Percentiles rank a stretch among this genome's conserved stretches.
phyloP scores from a whole-genome alignment of 2,329 filamentous ascomycete species.

The Rugonectria rugulosa region DNA sequence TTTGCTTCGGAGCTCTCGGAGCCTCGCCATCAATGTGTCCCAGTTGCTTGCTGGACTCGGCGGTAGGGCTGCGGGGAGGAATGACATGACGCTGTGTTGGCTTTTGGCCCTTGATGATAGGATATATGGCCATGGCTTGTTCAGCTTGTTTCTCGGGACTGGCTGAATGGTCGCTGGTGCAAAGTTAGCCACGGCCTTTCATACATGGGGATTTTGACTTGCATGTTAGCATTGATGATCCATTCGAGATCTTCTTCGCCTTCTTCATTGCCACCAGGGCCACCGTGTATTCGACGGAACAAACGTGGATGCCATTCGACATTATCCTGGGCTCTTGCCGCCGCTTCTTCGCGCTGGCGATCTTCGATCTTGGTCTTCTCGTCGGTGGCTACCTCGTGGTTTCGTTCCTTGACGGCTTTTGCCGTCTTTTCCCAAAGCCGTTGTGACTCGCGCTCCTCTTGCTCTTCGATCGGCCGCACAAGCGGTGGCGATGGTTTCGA shows the following conservation, averaged over 20 bases:
- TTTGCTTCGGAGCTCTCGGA: neutral
- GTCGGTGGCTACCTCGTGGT: constrained; percentile 89
- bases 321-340: constrained; percentile 77
- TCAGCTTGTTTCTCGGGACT: constrained; percentile 75
- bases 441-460: constrained; percentile 90
- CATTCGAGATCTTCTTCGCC: constrained; percentile 92
- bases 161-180: constrained; percentile 45
- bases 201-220: constrained; percentile 38
- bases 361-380: constrained; percentile 98
- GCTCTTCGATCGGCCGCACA: constrained; percentile 81
- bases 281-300: constrained; percentile 78
- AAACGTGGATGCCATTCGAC: constrained; percentile 88
- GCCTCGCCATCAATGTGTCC: constrained; percentile 3
- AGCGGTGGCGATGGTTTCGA: constrained; percentile 78
- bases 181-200: constrained; percentile 21
- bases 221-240: constrained; percentile 92
- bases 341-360: constrained; percentile 86
- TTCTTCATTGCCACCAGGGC: constrained; percentile 75
- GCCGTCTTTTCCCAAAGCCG: constrained; percentile 84
- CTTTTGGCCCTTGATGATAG: constrained; percentile 82
- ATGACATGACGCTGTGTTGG: constrained; percentile 62
- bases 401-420: constrained; percentile 80
- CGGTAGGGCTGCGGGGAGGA: constrained; percentile 50
- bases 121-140: constrained; percentile 86
- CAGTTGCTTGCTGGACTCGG: constrained; percentile 14